Base-by-base conservation (phyloP, 176 grass and related monocot genomes). In the Musa acuminata region DNA sequence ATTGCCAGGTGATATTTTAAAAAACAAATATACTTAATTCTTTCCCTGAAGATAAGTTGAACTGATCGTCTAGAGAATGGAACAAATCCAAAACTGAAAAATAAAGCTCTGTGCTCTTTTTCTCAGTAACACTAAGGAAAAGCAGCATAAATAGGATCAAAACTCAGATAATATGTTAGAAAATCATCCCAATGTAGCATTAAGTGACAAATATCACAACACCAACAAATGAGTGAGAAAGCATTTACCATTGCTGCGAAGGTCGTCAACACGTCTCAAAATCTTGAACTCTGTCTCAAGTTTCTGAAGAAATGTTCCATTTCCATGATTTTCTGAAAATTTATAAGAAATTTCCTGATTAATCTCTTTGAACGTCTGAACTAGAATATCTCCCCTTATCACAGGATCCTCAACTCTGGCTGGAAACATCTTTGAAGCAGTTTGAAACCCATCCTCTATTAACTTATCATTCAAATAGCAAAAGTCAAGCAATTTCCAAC, bases 311-410 rank as follows among this genome's bases (percentile, higher is more conserved):
- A 98, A 89, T 52, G 87, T 97, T 81, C 73, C 83, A 21, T 52
- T 52, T 81, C 64, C 71, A 89, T 77, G 79, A 20, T 87, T 92
- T 67, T 77, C 83, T 52, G 85, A 75, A 83, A 82, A 86, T 82
- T 85, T 80, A 64, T 80, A 85, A 68, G 81, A 81, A 63, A 80
- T 49, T 86, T 90, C 88, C 84, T 14, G 74, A 85, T 87, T 84
- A 50, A 98, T 80, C 84, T 91, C 94, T 82, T 85, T 93, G 54
- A 98, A 81, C 57, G 79, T 91, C 83, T 98, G 88, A 84, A 98
- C 51, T 80, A 98, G 78, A 78, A 98, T 98, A 62, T 93, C 94
- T 58, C 90, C 90, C 78, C 94, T 90, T 75, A 98, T 93, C 58
- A 76, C 84, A 49, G 94, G 90, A 79, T 98, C 94, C 77, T 98